Evolutionary conservation across 2,329 filamentous ascomycete genomes (phyloP).

Genomic region (Cordyceps tenuipes): DNA sequence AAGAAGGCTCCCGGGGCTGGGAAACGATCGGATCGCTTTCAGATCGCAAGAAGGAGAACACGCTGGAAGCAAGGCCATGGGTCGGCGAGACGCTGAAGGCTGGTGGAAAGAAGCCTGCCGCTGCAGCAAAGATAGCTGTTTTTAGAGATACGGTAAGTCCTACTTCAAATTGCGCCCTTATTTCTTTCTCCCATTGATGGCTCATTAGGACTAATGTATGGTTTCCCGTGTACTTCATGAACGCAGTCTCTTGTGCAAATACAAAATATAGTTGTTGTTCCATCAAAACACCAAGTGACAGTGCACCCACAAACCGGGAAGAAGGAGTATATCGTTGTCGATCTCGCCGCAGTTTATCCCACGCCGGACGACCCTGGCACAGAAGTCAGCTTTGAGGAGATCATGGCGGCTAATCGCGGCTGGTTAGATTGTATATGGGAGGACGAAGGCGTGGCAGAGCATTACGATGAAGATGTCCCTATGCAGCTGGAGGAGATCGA

Average conservation of each 20-base stretch:
- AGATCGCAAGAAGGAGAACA: conserved; percentile 91
- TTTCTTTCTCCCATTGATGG: conserved; percentile 68
- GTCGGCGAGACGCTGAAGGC: conserved; percentile 82
- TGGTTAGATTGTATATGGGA: conserved; percentile 54
- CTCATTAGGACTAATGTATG: conserved; percentile 85
- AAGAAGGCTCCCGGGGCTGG: conserved; percentile 64
- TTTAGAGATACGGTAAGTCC: conserved; percentile 85
- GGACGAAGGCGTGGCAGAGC: conserved; percentile 30
- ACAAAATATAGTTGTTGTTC: conserved; percentile 60
- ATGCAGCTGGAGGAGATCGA: conserved; percentile 23
- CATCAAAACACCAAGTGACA: conserved; percentile 67
- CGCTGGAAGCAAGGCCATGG: conserved; percentile 80
- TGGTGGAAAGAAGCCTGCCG: conserved; percentile 69
- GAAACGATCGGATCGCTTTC: conserved; percentile 80
- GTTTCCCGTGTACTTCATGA: conserved; percentile 29
- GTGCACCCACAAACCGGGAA: conserved; percentile 76
- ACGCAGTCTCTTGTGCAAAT: conserved; percentile 52
- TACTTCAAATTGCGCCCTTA: conserved; percentile 26
- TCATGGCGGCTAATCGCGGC: conserved; percentile 70
- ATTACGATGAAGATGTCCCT: conserved; percentile 18
- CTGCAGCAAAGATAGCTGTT: conserved; percentile 70
- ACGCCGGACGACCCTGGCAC: conserved; percentile 59
- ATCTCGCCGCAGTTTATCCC: conserved; percentile 79
- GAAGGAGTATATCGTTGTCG: conserved; percentile 78
- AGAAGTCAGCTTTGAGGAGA: conserved; percentile 86